Evolutionary conservation across 73 alveolate species (phyloP).

Genomic region (Paramecium sonneborni): DNA sequence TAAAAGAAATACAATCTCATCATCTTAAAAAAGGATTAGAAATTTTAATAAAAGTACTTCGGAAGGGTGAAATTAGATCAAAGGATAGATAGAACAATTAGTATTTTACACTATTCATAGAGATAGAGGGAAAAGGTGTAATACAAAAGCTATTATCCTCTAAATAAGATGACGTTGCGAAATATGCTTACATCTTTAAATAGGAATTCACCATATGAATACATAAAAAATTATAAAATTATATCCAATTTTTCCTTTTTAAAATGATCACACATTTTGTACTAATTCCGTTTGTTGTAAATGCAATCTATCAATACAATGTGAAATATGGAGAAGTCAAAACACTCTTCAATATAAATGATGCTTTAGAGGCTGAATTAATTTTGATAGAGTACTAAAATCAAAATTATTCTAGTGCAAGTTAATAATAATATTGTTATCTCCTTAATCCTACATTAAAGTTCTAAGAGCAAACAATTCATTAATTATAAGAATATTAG

Average conservation of each 20-base stretch:
- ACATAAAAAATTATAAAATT: neutral
- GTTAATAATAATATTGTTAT: neutral
- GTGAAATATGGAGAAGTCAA: constrained; percentile 2
- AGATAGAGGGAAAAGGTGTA: neutral
- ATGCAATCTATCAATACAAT: neutral
- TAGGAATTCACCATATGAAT: constrained; percentile 27
- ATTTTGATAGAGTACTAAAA: neutral
- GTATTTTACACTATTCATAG: neutral
- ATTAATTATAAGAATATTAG: too few relatives aligned
- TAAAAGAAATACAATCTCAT: neutral
- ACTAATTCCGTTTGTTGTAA: neutral
- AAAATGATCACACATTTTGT: neutral
- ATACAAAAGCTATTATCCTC: neutral
- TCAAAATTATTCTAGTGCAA: neutral
- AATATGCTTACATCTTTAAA: constrained; percentile 5
- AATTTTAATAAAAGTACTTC: neutral
- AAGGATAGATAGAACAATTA: neutral
- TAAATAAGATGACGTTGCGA: constrained; percentile 26
- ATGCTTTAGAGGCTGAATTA: neutral
- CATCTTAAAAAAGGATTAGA: constrained; percentile 22
- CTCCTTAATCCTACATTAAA: too few relatives aligned
- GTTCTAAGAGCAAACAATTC: too few relatives aligned
- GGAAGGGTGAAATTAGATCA: neutral
- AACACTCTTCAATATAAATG: neutral
- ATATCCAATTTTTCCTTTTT: neutral